phyloP scores from a whole-genome alignment of 2,329 filamentous ascomycete genomes.

The Penicillium thymicola region DNA sequence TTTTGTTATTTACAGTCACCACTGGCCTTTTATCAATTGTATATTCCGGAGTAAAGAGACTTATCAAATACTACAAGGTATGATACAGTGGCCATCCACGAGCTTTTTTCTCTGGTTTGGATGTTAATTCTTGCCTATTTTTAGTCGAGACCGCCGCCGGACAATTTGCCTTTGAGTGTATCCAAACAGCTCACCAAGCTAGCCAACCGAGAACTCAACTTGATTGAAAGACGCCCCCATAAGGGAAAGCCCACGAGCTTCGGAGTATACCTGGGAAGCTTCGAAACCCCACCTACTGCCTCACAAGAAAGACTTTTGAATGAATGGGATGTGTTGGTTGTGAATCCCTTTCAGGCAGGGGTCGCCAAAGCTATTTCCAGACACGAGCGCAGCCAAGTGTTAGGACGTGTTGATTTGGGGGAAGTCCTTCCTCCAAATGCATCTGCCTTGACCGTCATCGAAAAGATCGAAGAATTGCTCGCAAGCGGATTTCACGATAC shows the following conservation, averaged over 20 bases:
- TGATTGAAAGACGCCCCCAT: slow-evolving; percentile 14
- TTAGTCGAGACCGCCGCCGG: slow-evolving; percentile 24
- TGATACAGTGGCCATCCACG: background rate
- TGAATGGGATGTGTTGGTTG: slow-evolving; percentile 45
- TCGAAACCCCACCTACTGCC: slow-evolving; percentile 31
- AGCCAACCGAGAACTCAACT: slow-evolving; percentile 19
- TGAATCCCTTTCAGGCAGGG: slow-evolving; percentile 42
- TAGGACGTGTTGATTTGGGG: slow-evolving; percentile 36
- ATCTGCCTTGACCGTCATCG: slow-evolving; percentile 24
- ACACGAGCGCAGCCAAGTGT: slow-evolving; percentile 17
- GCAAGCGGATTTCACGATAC: slow-evolving; percentile 24
- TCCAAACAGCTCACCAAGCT: slow-evolving; percentile 23
- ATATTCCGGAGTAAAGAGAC: slow-evolving; percentile 24
- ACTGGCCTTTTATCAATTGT: slow-evolving; percentile 30
- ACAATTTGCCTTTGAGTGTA: slow-evolving; percentile 26
- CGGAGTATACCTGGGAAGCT: slow-evolving; percentile 45
- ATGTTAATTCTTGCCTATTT: background rate
- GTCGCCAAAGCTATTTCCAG: slow-evolving; percentile 34
- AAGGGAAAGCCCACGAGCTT: slow-evolving; percentile 35
- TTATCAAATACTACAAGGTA: slow-evolving; percentile 32
- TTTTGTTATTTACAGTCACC: slow-evolving; percentile 31
- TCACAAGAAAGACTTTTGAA: slow-evolving; percentile 36
- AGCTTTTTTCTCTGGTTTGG: background rate
- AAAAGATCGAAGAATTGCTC: slow-evolving; percentile 31
- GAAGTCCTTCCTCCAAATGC: slow-evolving; percentile 20